These are phyloP conservation scores for Ophiostoma sp. DNA, from an alignment of 2,329 filamentous ascomycete genomes.

Conservation along the genomic window DNA sequence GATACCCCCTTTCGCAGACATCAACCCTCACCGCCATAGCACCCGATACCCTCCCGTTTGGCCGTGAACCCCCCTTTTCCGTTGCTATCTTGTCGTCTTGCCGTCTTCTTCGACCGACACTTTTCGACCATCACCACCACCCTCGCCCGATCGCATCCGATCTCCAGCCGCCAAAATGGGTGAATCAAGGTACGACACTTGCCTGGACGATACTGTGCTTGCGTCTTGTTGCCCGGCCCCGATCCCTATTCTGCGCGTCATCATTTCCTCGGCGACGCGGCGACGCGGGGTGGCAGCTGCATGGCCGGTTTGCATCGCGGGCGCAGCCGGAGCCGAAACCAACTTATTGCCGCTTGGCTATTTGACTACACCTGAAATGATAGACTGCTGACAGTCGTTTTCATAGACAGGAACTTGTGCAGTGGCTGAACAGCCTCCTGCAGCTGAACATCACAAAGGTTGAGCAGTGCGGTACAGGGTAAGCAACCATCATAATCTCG, in stretches of 20 bases:
- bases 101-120: neutral
- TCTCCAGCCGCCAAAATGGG: constrained; percentile 24
- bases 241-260: neutral
- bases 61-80: neutral
- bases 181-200: constrained; percentile 26
- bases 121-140: neutral
- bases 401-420: constrained; percentile 83
- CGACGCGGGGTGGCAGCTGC: neutral
- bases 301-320: neutral
- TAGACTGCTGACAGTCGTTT: constrained; percentile 7
- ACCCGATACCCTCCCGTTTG: neutral
- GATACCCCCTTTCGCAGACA: constrained; percentile 8
- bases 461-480: constrained; percentile 51
- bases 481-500: neutral
- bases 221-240: neutral
- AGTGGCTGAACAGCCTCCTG: constrained; percentile 95
- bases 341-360: neutral
- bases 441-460: constrained; percentile 98
- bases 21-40: constrained; percentile 1
- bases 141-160: constrained; percentile 2
- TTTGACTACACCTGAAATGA: neutral
- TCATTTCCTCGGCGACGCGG: neutral
- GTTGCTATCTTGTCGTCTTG: neutral
- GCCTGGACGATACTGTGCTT: neutral
- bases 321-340: neutral